These are phyloP conservation scores for Catharanthus roseus DNA, from an alignment of 257 asterid genomes.

Conservation along the genomic window DNA sequence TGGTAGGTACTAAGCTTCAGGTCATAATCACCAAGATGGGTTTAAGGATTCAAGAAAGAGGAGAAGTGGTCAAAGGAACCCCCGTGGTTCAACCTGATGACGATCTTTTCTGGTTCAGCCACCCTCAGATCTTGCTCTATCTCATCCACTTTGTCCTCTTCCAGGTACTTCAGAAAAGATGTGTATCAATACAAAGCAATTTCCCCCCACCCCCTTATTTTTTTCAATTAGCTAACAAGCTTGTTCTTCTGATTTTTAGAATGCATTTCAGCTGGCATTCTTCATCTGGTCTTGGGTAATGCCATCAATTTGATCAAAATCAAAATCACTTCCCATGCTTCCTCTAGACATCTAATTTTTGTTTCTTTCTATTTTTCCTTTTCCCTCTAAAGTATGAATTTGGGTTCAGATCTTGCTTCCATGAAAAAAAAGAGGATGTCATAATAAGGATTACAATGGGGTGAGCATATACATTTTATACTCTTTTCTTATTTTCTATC, in stretches of 20 bases:
- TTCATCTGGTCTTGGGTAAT: conserved; percentile 65
- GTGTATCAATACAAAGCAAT: no score
- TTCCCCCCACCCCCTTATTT: no score
- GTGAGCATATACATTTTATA: conserved; percentile 24
- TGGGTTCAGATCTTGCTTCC: conserved; percentile 57
- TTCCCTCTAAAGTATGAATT: conserved; percentile 34
- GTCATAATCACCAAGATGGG: conserved; percentile 68
- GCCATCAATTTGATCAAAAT: conserved; percentile 9
- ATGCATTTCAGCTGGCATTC: conserved; percentile 67
- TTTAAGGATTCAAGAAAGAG: conserved; percentile 48
- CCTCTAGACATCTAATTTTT: conserved; percentile 1
- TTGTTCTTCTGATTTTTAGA: conserved; percentile 25
- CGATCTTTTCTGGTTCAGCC: conserved; percentile 65
- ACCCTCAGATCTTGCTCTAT: conserved; percentile 49
- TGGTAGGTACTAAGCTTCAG: conserved; percentile 61
- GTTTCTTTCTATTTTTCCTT: background rate
- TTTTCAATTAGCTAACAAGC: background rate
- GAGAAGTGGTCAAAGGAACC: conserved; percentile 54
- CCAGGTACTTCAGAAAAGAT: conserved; percentile 36
- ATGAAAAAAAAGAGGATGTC: conserved; percentile 29
- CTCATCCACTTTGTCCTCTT: conserved; percentile 58
- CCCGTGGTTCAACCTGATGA: conserved; percentile 56
- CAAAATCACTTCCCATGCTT: background rate
- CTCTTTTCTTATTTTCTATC: background rate
- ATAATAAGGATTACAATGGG: conserved; percentile 53